Conservation (phyloP, 192 early-diverging fungal genomes). For the Coemansia guatemalensis region DNA sequence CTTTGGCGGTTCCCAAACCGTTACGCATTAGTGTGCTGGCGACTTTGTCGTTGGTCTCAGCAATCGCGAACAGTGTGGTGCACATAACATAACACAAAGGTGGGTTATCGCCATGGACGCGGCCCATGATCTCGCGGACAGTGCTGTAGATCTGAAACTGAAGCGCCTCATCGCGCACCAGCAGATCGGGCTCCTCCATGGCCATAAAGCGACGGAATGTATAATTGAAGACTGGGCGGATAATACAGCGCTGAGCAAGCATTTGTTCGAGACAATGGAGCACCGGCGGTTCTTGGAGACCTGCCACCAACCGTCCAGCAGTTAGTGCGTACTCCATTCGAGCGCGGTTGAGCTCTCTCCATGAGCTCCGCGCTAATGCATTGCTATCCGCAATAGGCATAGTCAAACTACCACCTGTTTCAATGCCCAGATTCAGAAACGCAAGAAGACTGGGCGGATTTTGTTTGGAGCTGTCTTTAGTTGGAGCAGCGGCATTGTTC, state of each 20-base stretch:
- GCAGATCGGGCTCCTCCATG: conserved; percentile 7
- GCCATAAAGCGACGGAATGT: conserved; percentile 22
- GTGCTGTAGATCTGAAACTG: conserved; percentile 52
- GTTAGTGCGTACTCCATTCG: conserved; percentile 31
- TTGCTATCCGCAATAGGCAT: conserved; percentile 12
- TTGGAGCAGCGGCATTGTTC: conserved; percentile 28
- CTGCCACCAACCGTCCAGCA: conserved; percentile 26
- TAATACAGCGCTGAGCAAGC: conserved; percentile 21
- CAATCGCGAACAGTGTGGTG: conserved; percentile 41
- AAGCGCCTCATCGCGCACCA: conserved; percentile 12
- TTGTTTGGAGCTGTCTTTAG: neutral
- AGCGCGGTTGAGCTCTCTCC: conserved; percentile 7
- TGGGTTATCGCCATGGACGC: conserved; percentile 7
- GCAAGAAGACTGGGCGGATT: conserved; percentile 19
- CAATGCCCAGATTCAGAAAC: conserved; percentile 26
- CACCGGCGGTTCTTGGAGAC: conserved; percentile 17
- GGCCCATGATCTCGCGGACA: conserved; percentile 20
- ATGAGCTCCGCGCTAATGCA: neutral
- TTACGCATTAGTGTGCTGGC: conserved; percentile 11
- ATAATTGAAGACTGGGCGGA: conserved; percentile 38
- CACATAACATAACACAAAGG: conserved; percentile 32
- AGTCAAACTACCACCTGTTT: conserved; percentile 3
- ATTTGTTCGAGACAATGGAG: conserved; percentile 7
- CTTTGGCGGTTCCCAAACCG: neutral
- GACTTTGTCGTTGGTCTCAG: conserved; percentile 36